Base-by-base conservation (phyloP, 805 yeast species). In the Kregervanrija fluxuum region DNA sequence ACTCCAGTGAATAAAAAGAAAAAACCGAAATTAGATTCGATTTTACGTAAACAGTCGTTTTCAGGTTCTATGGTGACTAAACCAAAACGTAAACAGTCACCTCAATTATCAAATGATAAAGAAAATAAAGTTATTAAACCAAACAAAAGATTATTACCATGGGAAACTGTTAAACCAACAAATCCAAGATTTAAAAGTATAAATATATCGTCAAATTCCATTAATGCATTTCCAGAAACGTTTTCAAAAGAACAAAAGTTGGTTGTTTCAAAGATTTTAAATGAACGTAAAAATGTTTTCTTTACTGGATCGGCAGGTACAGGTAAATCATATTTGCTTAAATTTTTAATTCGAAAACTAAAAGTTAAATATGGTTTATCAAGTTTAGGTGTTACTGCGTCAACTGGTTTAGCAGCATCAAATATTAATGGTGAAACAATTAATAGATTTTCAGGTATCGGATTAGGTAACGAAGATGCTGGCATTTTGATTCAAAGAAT, bases 351-450 rank as follows among this genome's bases (percentile, higher is more conserved):
- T 15, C 57, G 65, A 14, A 69, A 71, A 28, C 64, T 88, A 41
- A 62, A 64, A 14, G 48, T 54, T 1, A 66, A 71, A 37, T 71
- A 77, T 58, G 68, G 72, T 1, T 56, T 61, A 1, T 68, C 68
- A 11, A 62, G 69, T 0, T 86, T 93, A 3, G 96, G 95, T 0
- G 79, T 93, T 4, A 88, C 98, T 0, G 99, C 99, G 0, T 85
- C 96, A 0, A 93, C 99, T 0, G 99, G 99, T 1, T 68, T 93
- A 49, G 99, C 99, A 0, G 99, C 97, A 0, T 83, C 88, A 36
- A 88, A 89, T 55, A 85, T 93, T 54, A 95, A 95, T 2, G 99
- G 99, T 17, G 77, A 75, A 30, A 93, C 99, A 0, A 69, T 93
- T 30, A 95, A 91, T 61, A 73, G 85, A 55, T 88, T 82, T 66